Evolutionary conservation across 345 rosid species (phyloP), one percentile per base, ranked within the genome.

Genomic region (Turnera subulata): DNA sequence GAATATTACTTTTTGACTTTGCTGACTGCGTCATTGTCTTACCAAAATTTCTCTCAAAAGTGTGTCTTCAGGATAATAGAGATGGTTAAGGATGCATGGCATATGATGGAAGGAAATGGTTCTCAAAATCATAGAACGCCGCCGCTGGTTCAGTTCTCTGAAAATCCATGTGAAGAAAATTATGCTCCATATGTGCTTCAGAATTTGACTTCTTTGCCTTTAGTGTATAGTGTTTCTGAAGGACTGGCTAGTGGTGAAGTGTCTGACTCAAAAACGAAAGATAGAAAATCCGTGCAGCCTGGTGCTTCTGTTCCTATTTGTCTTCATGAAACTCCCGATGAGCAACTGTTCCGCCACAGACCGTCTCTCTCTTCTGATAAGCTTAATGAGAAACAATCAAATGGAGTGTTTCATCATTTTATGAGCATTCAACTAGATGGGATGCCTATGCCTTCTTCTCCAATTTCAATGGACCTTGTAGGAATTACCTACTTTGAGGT

Each of bases 101-200:
- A 74, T 65, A 61, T 62, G 71, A 75, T 60, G 61, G 58, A 75
- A 23, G 64, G 72, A 58, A 81, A 58, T 63, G 64, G 55, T 53
- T 53, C 72, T 63, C 81, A 76, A 53, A 71, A 58, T 39, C 75
- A 73, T 55, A 75, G 64, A 57, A 69, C 62, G 67, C 46, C 66
- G 43, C 52, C 55, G 8, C 35, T 29, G 35, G 8, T 29, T 59
- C 73, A 68, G 64, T 55, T 74, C 57, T 60, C 67, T 38, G 78
- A 73, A 53, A 71, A 72, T 73, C 46, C 75, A 47, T 55, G 55
- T 61, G 76, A 71, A 64, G 87, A 84, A 72, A 73, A 78, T 79
- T 78, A 85, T 70, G 85, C 96, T 38, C 96, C 98, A n/a, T 91
- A 91, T 68, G 57, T 85, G 58, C 82, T 88, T 74, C 92, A 91